Conservation (phyloP, 129 eudicot genomes). For the Flaveria sonorensis region DNA sequence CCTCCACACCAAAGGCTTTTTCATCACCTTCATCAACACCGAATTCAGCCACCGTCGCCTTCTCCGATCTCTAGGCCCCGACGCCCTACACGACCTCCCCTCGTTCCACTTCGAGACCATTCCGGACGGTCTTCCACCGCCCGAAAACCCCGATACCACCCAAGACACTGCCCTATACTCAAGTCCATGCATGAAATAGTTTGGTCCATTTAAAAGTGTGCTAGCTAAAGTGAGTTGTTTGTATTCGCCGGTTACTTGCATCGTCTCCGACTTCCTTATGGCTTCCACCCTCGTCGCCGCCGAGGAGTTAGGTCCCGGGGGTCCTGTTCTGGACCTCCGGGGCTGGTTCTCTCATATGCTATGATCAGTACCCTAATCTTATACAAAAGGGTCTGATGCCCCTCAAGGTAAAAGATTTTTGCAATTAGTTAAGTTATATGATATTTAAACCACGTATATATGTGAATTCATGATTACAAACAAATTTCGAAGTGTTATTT, state of each 20-base stretch:
- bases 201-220: slow-evolving; percentile 34
- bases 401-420: slow-evolving; percentile 28
- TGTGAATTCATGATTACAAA: no score
- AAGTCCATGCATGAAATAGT: slow-evolving; percentile 30
- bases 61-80: slow-evolving; percentile 28
- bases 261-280: slow-evolving; percentile 43
- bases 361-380: slow-evolving; percentile 30
- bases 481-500: no score
- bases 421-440: no score
- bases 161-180: slow-evolving; percentile 17
- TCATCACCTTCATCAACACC: slow-evolving; percentile 34
- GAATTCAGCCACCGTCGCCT: slow-evolving; percentile 40
- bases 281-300: slow-evolving; percentile 34
- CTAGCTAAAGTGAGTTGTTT: slow-evolving; percentile 27
- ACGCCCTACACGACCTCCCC: slow-evolving; percentile 31
- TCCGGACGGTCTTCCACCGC: slow-evolving; percentile 46
- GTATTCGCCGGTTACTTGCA: slow-evolving; percentile 41
- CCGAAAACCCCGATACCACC: slow-evolving; percentile 35
- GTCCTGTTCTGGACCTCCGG: slow-evolving; percentile 37
- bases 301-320: slow-evolving; percentile 32
- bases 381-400: slow-evolving; percentile 42
- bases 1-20: slow-evolving; percentile 44
- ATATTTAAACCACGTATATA: no score
- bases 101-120: slow-evolving; percentile 45
- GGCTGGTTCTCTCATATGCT: slow-evolving; percentile 31